phyloP scores from a whole-genome alignment of 495 filamentous ascomycete genomes.

The Rhizodiscina lignyota region DNA sequence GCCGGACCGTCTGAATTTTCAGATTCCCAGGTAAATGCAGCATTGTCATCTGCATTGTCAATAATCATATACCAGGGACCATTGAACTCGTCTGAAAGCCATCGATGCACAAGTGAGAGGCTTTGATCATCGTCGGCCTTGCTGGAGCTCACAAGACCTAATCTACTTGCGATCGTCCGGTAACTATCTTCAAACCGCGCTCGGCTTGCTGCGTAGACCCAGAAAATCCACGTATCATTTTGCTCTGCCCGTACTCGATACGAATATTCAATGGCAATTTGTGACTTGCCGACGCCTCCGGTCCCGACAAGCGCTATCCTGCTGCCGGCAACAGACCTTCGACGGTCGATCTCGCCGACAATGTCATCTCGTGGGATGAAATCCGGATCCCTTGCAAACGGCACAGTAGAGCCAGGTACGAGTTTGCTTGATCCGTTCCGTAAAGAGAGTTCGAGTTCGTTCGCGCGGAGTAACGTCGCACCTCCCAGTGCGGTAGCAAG shows the following conservation, averaged over 20 bases:
- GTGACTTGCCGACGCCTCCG: constrained; percentile 35
- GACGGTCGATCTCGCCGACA: too few species aligned
- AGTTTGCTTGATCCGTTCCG: too few species aligned
- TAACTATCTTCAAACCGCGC: constrained; percentile 31
- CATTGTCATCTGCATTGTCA: constrained; percentile 16
- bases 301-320: constrained; percentile 25
- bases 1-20: not conserved
- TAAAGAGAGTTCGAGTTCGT: too few species aligned
- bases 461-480: too few species aligned
- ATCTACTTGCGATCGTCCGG: constrained; percentile 18
- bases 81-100: constrained; percentile 15
- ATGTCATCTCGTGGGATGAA: too few species aligned
- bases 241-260: constrained; percentile 22
- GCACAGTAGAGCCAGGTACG: too few species aligned
- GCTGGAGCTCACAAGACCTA: constrained; percentile 6
- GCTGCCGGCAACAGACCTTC: too few species aligned
- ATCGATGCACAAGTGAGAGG: constrained; percentile 13
- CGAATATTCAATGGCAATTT: constrained; percentile 31
- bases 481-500: too few species aligned
- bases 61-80: constrained; percentile 13
- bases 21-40: too few species aligned
- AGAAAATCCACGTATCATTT: constrained; percentile 30
- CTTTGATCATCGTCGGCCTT: constrained; percentile 10
- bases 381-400: too few species aligned
- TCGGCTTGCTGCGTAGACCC: constrained; percentile 25